Conservation (phyloP, 139 green algal species). For the Closterium sp. region DNA sequence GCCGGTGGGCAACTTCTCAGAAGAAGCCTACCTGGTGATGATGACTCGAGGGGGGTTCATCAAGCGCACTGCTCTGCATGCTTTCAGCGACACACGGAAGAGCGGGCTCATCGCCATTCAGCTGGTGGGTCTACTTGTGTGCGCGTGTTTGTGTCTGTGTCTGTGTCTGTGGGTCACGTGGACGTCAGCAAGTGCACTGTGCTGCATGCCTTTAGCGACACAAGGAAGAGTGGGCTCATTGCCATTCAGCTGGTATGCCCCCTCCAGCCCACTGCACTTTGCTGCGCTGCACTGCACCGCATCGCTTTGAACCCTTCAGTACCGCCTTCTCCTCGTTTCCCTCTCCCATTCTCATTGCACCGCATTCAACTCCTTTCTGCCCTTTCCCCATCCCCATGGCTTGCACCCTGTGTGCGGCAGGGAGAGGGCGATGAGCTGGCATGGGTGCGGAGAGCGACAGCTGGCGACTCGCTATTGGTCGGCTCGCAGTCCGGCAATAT, state of each 20-base stretch:
- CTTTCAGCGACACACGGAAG: neutral
- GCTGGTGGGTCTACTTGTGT: neutral
- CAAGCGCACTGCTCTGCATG: neutral
- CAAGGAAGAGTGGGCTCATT: neutral
- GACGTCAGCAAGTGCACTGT: neutral
- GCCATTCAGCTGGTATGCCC: neutral
- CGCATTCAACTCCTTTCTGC: neutral
- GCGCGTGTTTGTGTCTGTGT: neutral
- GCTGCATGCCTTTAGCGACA: neutral
- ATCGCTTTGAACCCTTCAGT: no score
- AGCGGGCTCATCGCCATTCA: neutral
- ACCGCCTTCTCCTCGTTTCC: neutral
- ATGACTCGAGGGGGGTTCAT: neutral
- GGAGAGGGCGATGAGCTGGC: conserved; percentile 2
- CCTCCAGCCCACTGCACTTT: neutral
- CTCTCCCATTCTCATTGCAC: neutral
- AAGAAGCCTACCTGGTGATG: neutral
- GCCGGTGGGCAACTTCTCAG: neutral
- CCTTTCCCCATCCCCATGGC: neutral
- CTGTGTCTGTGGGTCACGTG: neutral
- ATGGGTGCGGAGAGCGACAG: neutral
- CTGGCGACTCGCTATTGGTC: neutral
- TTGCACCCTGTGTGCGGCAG: neutral
- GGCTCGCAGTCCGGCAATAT: conserved; percentile 20
- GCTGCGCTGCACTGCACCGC: neutral